phyloP scores from a whole-genome alignment of 306 rosid species.

The Medicago lupulina region DNA sequence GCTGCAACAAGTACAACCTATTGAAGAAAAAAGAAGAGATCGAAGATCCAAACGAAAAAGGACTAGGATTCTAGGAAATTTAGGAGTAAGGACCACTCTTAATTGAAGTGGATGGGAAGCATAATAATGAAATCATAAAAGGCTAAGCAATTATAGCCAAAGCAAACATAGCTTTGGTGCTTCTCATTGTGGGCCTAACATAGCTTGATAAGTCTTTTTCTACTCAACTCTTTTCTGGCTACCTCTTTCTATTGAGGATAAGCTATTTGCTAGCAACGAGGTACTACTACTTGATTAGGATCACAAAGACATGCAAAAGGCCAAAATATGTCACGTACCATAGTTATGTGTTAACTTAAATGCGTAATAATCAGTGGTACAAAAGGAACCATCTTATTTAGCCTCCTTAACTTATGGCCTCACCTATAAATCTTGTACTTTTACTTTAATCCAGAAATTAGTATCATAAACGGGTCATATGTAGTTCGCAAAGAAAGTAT shows the following conservation, averaged over 20 bases:
- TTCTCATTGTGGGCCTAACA: slow-evolving; percentile 41
- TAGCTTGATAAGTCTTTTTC: slow-evolving; percentile 45
- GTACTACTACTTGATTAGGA: slow-evolving; percentile 5
- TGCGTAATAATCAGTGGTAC: background rate
- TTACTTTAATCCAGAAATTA: background rate
- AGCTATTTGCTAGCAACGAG: background rate
- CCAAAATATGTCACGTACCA: background rate
- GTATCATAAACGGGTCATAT: background rate
- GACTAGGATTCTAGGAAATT: background rate
- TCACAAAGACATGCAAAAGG: background rate
- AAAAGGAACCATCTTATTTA: background rate
- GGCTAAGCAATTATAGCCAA: slow-evolving; percentile 43
- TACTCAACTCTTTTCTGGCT: background rate
- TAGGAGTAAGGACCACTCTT: slow-evolving; percentile 47
- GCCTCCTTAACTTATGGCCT: slow-evolving; percentile 22
- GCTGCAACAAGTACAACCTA: background rate
- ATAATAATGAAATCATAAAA: slow-evolving; percentile 41
- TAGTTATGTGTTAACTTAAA: background rate
- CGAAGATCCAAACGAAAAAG: slow-evolving; percentile 32
- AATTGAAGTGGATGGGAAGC: slow-evolving; percentile 40
- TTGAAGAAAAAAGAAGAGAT: slow-evolving; percentile 33
- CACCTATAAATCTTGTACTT: slow-evolving; percentile 35
- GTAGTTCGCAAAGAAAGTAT: background rate
- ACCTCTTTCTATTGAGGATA: slow-evolving; percentile 11
- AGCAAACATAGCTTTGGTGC: slow-evolving; percentile 33